Base-by-base conservation (phyloP, 169 alveolate species). In the Besnoitia besnoiti region DNA sequence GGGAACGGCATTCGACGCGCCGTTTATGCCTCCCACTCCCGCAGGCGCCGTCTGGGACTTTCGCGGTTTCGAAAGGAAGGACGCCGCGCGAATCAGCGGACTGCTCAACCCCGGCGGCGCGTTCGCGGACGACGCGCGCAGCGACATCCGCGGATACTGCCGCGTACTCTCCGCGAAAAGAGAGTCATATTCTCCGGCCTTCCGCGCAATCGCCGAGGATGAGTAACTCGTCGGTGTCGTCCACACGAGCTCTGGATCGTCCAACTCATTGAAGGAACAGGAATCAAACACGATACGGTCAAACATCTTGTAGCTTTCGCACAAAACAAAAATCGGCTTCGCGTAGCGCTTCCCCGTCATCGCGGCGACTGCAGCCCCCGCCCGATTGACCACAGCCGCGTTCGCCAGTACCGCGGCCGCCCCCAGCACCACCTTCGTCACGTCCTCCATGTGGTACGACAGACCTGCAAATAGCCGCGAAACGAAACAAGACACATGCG, bases 331-430 rank as follows among this genome's bases (percentile, higher is more conserved):
- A 12, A 87, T 76, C 37, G 91, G 91, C 82, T 87, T 87, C 37
- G 82, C 85, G 55, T 87, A 49, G 59, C 35, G 24, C n/a, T 62
- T 59, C 2, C 73, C 91, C 7, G 30, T 44, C 85, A 61, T 61
- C 67, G 91, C 91, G 24, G 40, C 91, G 16, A 46, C 30, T 7
- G 91, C 91, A 4, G 91, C 82, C 5, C 91, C 91, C 12, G 91
- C 91, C 37, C 91, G 51, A 44, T 62, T 62, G 73, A 87, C 85
- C 40, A 87, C 91, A 12, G 59, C 30, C 19, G 84, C 91, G 59
- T 87, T 87, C 40, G 91, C 82, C 82, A 87, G 91, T 61, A 87
- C 80, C 33, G 91, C 91, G 37, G 85, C 51, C 39, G 84, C 75
- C 33, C 91, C 91, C 67, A 87, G 37, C 10, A 87, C 84, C 21